Evolutionary conservation across 1,139 yeast genomes (phyloP).

Genomic region (Scheffersomyces parashehatae): DNA sequence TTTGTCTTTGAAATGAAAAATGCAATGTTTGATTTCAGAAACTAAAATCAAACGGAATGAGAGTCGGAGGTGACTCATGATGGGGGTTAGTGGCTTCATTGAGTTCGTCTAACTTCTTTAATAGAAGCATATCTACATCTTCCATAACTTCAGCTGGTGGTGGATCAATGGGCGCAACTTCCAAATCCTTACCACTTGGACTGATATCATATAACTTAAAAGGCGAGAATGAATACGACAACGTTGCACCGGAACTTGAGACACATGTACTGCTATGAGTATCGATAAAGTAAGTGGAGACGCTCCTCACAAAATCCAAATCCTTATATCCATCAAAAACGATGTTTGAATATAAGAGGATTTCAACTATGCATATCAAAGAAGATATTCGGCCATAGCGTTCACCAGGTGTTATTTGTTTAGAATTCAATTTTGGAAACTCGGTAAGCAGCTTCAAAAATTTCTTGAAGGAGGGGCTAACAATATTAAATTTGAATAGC

Average conservation of each 20-base stretch:
- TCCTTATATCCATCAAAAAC: conserved; percentile 41
- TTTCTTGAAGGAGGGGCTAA: conserved; percentile 19
- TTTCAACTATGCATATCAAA: conserved; percentile 7
- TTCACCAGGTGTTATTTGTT: conserved; percentile 5
- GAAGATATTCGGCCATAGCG: conserved; percentile 6
- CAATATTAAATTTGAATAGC: conserved; percentile 17
- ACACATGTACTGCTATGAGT: background rate
- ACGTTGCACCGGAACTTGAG: background rate
- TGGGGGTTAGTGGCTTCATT: too few relatives aligned
- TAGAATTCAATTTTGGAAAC: conserved; percentile 10
- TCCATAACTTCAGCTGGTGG: background rate
- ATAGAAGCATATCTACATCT: background rate
- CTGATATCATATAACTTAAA: conserved; percentile 7
- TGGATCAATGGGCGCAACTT: background rate
- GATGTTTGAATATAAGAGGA: conserved; percentile 6
- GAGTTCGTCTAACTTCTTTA: background rate
- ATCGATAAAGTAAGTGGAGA: background rate
- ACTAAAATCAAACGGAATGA: background rate
- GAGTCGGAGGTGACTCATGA: too few relatives aligned
- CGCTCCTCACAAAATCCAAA: conserved; percentile 12
- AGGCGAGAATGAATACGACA: conserved; percentile 5
- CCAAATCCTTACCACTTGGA: conserved; percentile 5
- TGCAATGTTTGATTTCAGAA: conserved; percentile 1
- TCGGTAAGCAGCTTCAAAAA: conserved; percentile 24
- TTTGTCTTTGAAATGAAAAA: background rate